phyloP scores from a whole-genome alignment of 345 rosid species.

The Euclidium syriacum region DNA sequence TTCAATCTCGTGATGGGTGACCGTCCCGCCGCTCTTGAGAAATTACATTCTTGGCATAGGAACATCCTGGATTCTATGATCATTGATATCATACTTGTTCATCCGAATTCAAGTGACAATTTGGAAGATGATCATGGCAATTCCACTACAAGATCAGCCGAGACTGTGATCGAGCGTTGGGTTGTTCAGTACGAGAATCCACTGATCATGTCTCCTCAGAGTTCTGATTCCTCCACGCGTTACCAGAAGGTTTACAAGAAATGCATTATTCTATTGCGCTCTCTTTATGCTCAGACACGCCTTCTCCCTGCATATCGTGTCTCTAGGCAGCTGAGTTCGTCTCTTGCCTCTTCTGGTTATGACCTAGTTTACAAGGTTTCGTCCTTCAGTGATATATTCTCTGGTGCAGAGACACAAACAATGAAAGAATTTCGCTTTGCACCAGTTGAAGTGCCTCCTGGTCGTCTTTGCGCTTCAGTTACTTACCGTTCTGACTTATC shows the following conservation, averaged over 20 bases:
- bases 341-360: conserved; percentile 50
- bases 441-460: conserved; percentile 78
- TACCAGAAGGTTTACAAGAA: conserved; percentile 82
- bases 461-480: conserved; percentile 56
- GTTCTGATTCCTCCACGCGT: conserved; percentile 40
- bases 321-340: conserved; percentile 62
- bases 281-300: conserved; percentile 71
- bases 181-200: conserved; percentile 67
- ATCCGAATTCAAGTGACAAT: conserved; percentile 34
- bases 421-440: conserved; percentile 62
- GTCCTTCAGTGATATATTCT: conserved; percentile 59
- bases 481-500: conserved; percentile 61
- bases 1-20: conserved; percentile 80
- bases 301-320: conserved; percentile 75
- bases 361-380: conserved; percentile 78
- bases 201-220: conserved; percentile 34
- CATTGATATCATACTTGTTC: conserved; percentile 73
- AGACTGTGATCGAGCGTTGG: conserved; percentile 90
- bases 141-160: conserved; percentile 17
- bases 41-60: conserved; percentile 68
- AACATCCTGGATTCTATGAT: conserved; percentile 72
- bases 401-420: conserved; percentile 49
- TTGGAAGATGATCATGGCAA: conserved; percentile 23
- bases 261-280: conserved; percentile 58
- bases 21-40: conserved; percentile 66